Evolutionary conservation across 2,329 filamentous ascomycete species (phyloP).

Genomic region (Hypocreales sp.): DNA sequence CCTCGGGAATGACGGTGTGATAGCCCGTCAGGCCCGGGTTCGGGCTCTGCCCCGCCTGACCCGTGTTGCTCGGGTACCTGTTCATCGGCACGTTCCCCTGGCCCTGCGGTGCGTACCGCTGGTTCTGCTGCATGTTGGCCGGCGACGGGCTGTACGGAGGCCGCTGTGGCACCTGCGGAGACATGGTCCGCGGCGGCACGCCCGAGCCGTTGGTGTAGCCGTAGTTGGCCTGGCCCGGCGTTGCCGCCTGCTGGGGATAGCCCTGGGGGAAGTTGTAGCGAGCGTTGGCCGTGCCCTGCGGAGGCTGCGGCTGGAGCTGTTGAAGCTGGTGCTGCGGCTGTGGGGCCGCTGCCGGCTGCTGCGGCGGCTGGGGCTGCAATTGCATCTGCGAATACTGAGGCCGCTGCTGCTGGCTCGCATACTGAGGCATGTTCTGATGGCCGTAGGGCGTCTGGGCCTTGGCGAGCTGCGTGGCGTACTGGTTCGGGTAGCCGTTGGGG

Average conservation of each 20-base stretch:
- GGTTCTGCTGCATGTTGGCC: slow-evolving; percentile 15
- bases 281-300: slow-evolving; percentile 24
- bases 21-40: slow-evolving; percentile 27
- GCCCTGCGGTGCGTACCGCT: slow-evolving; percentile 16
- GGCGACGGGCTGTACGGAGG: slow-evolving; percentile 24
- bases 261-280: slow-evolving; percentile 24
- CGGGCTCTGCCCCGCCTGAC: slow-evolving; percentile 15
- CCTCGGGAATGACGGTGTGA: slow-evolving; percentile 31
- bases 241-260: slow-evolving; percentile 20
- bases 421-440: slow-evolving; percentile 33
- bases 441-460: slow-evolving; percentile 37
- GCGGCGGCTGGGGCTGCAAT: slow-evolving; percentile 2
- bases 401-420: slow-evolving; percentile 28
- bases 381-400: slow-evolving; percentile 25
- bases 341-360: not conserved
- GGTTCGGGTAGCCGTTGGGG: slow-evolving; percentile 28
- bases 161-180: slow-evolving; percentile 25
- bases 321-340: slow-evolving; percentile 1
- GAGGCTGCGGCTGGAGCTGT: slow-evolving; percentile 11
- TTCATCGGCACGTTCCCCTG: slow-evolving; percentile 15
- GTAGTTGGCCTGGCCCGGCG: slow-evolving; percentile 21
- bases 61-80: slow-evolving; percentile 17
- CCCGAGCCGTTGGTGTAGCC: slow-evolving; percentile 27
- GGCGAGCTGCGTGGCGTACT: slow-evolving; percentile 32
- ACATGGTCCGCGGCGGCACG: slow-evolving; percentile 25